phyloP scores from a whole-genome alignment of 2,329 filamentous ascomycete species.

The Beauveria bassiana region DNA sequence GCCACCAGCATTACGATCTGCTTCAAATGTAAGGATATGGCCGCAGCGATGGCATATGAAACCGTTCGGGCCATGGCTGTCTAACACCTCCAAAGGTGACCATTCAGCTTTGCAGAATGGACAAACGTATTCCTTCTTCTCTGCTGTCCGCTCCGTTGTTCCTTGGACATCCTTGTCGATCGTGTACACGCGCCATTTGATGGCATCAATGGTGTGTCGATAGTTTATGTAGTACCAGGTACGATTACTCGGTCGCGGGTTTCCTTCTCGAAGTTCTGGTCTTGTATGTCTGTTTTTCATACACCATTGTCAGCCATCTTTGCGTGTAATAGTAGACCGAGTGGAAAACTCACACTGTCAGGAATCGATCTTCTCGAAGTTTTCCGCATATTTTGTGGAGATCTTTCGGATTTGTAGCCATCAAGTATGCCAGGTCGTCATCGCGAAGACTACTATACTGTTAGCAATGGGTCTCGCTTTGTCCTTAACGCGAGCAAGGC shows the following conservation, averaged over 20 bases:
- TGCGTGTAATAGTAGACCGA: neutral
- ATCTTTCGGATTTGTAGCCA: constrained; percentile 86
- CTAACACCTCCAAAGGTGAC: constrained; percentile 83
- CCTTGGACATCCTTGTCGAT: constrained; percentile 85
- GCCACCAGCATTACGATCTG: constrained; percentile 60
- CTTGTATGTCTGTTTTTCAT: constrained; percentile 45
- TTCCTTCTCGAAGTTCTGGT: constrained; percentile 70
- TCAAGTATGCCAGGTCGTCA: constrained; percentile 77
- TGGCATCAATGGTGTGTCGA: constrained; percentile 86
- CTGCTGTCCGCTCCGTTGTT: constrained; percentile 68
- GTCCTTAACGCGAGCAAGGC: constrained; percentile 55
- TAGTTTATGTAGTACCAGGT: constrained; percentile 98
- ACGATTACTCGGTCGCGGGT: constrained; percentile 71
- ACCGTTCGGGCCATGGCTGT: constrained; percentile 60
- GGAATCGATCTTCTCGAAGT: constrained; percentile 76
- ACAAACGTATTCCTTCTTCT: constrained; percentile 91
- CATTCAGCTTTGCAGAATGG: constrained; percentile 74
- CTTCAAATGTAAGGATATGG: constrained; percentile 54
- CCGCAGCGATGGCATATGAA: constrained; percentile 81
- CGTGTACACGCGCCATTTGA: constrained; percentile 87
- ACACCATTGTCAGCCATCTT: constrained; percentile 19
- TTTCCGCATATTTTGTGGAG: constrained; percentile 82
- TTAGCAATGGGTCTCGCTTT: neutral
- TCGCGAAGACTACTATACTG: constrained; percentile 63
- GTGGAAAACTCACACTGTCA: constrained; percentile 57